Evolutionary conservation across 352 stramenopile genomes (phyloP), one percentile per base, ranked within the genome.

Genomic region (Pythium periplocum): DNA sequence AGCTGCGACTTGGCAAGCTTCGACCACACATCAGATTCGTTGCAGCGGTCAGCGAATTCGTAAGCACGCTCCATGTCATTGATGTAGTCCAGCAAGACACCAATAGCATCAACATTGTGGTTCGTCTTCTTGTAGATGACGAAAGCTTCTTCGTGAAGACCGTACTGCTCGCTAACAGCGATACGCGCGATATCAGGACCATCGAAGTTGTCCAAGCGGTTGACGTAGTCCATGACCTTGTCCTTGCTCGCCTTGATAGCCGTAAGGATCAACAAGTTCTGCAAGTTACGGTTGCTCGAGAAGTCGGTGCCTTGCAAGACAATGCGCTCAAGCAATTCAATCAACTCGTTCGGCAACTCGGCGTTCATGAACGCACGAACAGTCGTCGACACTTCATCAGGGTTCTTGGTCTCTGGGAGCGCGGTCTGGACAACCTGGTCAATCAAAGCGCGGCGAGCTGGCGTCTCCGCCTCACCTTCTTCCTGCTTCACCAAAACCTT

Each of bases 291-390:
- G 94, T 99, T 99, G 69, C 97, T 91, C 30, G 95, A 99, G 69
- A 99, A 99, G 68, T 99, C 97, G 12, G 92, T 98, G 59, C 97
- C 97, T 76, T 99, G 98, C 6, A 99, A 81, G 47, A 99, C 96
- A 59, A 99, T 99, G 51, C 97, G 92, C 73, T 99, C 98, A 12
- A 99, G 85, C 46, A 99, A 78, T 72, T 97, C 97, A 62, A 99
- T 99, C 43, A 99, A 74, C 69, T 99, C 97, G 63, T 97, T 96
- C 54, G 97, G 97, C 57, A 99, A 75, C 59, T 99, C 97, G 32
- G 97, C 97, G 60, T 98, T 98, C 96, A 99, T 99, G 78, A 99
- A 99, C 33, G 98, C 97, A 74, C 98, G 99, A 17, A 99, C 97
- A 50, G 97, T 99, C 44, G 94, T 98, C 45, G 97, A 99, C 43